phyloP scores from a whole-genome alignment of 116 monocot genomes.

The Dioscorea cayenensis region DNA sequence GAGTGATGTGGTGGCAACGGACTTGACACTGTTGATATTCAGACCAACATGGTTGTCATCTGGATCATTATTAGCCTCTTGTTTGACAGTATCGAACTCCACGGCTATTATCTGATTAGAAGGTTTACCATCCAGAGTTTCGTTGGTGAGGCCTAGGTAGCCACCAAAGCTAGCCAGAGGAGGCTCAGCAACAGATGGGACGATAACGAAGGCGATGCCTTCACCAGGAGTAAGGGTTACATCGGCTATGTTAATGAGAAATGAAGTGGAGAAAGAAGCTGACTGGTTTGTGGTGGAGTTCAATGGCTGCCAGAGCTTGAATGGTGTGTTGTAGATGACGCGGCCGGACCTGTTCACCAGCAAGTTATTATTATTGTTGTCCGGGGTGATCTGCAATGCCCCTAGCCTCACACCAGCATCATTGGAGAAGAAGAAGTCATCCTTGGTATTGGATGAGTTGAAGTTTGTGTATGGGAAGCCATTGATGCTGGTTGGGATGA shows the following conservation, averaged over 20 bases:
- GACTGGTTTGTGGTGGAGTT: background rate
- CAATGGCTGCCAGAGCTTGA: conserved; percentile 37
- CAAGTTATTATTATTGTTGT: conserved; percentile 26
- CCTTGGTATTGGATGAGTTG: background rate
- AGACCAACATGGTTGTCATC: conserved; percentile 80
- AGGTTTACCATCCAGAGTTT: conserved; percentile 27
- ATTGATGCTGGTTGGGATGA: no score
- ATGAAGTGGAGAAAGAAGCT: conserved; percentile 43
- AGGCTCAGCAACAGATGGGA: conserved; percentile 12
- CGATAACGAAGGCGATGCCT: conserved; percentile 64
- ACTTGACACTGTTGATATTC: conserved; percentile 66
- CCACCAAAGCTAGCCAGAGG: conserved; percentile 42
- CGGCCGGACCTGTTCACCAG: conserved; percentile 62
- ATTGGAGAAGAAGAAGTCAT: conserved; percentile 6
- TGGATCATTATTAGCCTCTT: conserved; percentile 39
- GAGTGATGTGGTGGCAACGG: conserved; percentile 18
- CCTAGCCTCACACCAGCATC: conserved; percentile 5
- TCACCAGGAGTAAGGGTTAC: conserved; percentile 28
- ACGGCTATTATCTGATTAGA: conserved; percentile 63
- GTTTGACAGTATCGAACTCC: conserved; percentile 76
- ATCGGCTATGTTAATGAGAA: conserved; percentile 28
- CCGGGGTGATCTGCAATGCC: conserved; percentile 80
- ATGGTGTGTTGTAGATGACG: conserved; percentile 25
- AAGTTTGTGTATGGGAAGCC: no score
- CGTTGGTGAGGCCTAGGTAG: conserved; percentile 84